Evolutionary conservation across 176 grass and related monocot genomes (phyloP), one percentile per base, ranked within the genome.

Genomic region (Eragrostis curvula): DNA sequence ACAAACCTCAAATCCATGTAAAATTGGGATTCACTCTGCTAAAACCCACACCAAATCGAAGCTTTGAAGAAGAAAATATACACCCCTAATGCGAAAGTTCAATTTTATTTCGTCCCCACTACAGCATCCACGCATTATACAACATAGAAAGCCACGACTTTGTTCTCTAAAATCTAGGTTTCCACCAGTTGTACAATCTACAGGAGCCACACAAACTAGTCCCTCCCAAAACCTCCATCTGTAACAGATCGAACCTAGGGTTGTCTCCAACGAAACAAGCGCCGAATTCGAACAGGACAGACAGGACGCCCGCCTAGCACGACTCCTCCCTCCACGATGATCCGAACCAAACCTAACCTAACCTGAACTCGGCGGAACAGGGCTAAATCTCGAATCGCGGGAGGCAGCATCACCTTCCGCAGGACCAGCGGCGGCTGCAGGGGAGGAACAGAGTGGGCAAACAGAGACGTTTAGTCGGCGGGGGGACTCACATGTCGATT

Each of bases 401-500:
- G 20, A 18, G 16, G 53, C 24, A 6, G 48, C 62, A 10, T 28
- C 28, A n/a, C 49, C 48, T 5, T 39, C 49, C 51, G 50, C 1
- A 11, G n/a, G 73, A 21, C 11, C 30, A 40, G 12, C 75, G 39
- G 60, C 43, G 9, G 18, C n/a, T n/a, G n/a, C 55, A n/a, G 23
- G 27, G 57, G 24, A 23, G 48, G 11, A 36, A 4, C 6, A 10
- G 63, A 51, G n/a, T 8, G 21, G 36, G 58, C 36, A 18, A 43
- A 53, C 18, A 47, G 3, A 12, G 53, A 12, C 27, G 30, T n/a
- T n/a, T n/a, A n/a, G n/a, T n/a, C n/a, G 7, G 29, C 0, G 9
- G 5, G 49, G 9, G 55, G 6, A 44, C 94, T 93, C 85, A 93
- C 94, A 96, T 93, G 71, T 85, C 81, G 32, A 88, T 89, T 8